Evolutionary conservation across 2,329 filamentous ascomycete species (phyloP).

Genomic region (Neonectria neomacrospora): DNA sequence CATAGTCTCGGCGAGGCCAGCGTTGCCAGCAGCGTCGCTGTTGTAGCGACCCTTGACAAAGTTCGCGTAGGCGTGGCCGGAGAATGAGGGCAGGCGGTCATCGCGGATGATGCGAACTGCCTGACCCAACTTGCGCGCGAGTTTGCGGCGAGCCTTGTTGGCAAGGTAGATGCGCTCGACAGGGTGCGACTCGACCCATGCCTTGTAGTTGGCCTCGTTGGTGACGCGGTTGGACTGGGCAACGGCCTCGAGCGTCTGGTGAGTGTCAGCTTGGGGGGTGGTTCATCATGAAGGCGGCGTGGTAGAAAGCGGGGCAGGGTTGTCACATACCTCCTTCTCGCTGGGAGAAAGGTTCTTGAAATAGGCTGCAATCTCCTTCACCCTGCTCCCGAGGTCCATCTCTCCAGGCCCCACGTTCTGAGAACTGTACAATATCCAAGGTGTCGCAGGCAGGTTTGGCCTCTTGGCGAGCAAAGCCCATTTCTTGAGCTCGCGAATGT

Average conservation of each 20-base stretch:
- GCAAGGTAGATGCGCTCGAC: conserved; percentile 55
- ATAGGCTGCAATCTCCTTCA: conserved; percentile 43
- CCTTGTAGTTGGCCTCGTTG: conserved; percentile 55
- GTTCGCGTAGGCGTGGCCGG: conserved; percentile 47
- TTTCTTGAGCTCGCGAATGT: conserved; percentile 40
- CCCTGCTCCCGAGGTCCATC: conserved; percentile 30
- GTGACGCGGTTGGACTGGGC: conserved; percentile 53
- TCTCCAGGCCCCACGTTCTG: conserved; percentile 43
- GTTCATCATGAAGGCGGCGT: neutral
- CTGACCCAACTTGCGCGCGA: conserved; percentile 52
- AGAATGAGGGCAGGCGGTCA: conserved; percentile 58
- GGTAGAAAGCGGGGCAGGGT: neutral
- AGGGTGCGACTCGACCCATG: conserved; percentile 60
- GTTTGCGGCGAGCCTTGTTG: conserved; percentile 58
- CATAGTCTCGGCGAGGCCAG: conserved; percentile 35
- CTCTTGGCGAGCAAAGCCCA: conserved; percentile 56
- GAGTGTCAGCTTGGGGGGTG: neutral
- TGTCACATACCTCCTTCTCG: conserved; percentile 57
- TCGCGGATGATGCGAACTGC: conserved; percentile 53
- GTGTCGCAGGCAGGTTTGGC: conserved; percentile 43
- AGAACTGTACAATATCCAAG: conserved; percentile 54
- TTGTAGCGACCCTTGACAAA: conserved; percentile 52
- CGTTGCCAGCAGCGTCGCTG: conserved; percentile 28
- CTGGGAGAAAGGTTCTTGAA: conserved; percentile 55
- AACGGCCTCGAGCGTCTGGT: conserved; percentile 47